Evolutionary conservation across 1,284 basidiomycete species (phyloP), one percentile per base, ranked within the genome.

Genomic region (Fistulina hepatica): DNA sequence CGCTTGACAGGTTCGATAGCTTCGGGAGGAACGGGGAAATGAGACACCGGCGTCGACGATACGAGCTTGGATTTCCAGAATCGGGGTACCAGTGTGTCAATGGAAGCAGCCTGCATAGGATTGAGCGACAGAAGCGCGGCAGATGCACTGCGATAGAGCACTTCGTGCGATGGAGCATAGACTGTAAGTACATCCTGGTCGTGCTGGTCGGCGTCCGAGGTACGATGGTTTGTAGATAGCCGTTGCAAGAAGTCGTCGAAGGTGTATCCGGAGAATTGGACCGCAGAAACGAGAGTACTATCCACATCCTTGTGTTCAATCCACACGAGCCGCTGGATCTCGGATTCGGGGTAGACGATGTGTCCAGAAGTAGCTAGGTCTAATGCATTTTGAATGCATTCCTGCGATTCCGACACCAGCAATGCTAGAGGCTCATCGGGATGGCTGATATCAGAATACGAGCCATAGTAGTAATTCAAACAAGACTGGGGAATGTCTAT

Each of bases 21-120:
- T 7, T 63, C 51, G 7, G 60, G 46, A 1, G 75, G 68, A 16
- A 82, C 71, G n/a, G 76, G 67, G 10, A 68, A 43, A 47, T 64
- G 66, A 0, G 64, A 41, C 3, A 67, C 47, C 4, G 79, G 73
- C 0, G 49, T 43, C 5, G 48, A 38, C 2, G 76, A 71, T 13
- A 83, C 56, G 2, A 69, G 58, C 5, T 64, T 67, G 3, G 71
- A 64, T 47, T 69, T 79, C 72, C 76, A 81, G 56, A 70, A 74
- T 13, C 60, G 65, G 2, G 78, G 77, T 19, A 82, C 61, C 43
- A 68, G 39, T 33, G 57, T 59, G 49, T 76, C 73, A 41, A 75
- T 58, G 15, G 52, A 50, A 39, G 48, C 50, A 24, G 61, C 65
- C 12, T 54, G 52, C 7, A 53, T 49, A 4, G 49, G 43, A 42